These are phyloP conservation scores for Cladosporium austrohemisphaericum DNA, from an alignment of 2,329 filamentous ascomycete genomes.

Conservation along the genomic window DNA sequence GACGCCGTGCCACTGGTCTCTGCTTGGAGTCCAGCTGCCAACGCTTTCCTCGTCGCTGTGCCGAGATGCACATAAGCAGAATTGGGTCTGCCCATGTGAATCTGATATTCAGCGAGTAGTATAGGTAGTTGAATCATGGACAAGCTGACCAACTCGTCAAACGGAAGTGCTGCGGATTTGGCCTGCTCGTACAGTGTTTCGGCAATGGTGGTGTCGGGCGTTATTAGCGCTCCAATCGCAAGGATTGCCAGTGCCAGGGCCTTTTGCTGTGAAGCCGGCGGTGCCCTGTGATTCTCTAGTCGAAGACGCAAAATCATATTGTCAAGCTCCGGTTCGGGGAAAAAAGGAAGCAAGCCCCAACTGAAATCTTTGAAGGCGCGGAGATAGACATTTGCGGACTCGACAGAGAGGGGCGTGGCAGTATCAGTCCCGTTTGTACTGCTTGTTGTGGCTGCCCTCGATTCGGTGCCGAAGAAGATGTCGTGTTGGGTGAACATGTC, in stretches of 20 bases:
- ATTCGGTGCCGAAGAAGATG: constrained; percentile 32
- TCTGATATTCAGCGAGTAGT: constrained; percentile 29
- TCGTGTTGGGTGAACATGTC: constrained; percentile 32
- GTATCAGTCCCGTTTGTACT: too few species aligned
- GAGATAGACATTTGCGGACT: not conserved
- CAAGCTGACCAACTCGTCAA: constrained; percentile 30
- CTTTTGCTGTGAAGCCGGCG: constrained; percentile 11
- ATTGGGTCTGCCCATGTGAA: constrained; percentile 30
- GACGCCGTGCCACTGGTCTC: constrained; percentile 11
- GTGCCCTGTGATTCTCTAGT: not conserved
- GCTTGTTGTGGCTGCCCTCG: constrained; percentile 18
- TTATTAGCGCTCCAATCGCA: constrained; percentile 27
- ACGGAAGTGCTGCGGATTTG: constrained; percentile 25
- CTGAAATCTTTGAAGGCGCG: not conserved
- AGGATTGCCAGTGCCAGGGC: constrained; percentile 25
- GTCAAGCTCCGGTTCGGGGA: constrained; percentile 1
- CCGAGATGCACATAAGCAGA: constrained; percentile 30
- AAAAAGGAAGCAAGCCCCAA: not conserved
- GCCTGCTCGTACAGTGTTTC: constrained; percentile 27
- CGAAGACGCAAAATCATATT: not conserved
- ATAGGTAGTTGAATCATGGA: constrained; percentile 31
- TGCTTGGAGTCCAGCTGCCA: constrained; percentile 29
- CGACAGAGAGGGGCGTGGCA: not conserved
- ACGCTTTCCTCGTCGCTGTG: constrained; percentile 27
- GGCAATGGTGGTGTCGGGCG: constrained; percentile 24